Conservation (phyloP, 305 asterid species). For the Ilex paraguariensis region DNA sequence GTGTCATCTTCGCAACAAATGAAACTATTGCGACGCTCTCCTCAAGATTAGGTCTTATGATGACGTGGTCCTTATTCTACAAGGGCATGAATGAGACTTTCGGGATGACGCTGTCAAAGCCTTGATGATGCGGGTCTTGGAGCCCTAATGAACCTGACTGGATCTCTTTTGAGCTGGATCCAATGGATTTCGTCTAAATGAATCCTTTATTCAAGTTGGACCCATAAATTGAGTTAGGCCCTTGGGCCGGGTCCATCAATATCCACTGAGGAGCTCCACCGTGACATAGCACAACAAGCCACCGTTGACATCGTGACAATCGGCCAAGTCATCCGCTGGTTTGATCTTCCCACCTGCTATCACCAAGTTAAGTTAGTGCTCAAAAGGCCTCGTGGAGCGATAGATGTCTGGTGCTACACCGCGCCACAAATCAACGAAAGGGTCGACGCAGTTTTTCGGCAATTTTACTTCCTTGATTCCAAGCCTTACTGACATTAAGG, state of each 20-base stretch:
- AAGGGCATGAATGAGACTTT: slow-evolving; percentile 25
- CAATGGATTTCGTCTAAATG: too few relatives aligned
- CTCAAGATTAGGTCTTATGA: too few relatives aligned
- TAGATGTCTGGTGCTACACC: slow-evolving; percentile 18
- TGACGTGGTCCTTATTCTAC: too few relatives aligned
- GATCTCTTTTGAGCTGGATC: too few relatives aligned
- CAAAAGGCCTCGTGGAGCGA: slow-evolving; percentile 17
- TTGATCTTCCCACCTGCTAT: slow-evolving; percentile 14
- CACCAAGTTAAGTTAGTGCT: slow-evolving; percentile 14
- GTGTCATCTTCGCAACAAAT: too few relatives aligned
- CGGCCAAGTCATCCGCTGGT: slow-evolving; percentile 21
- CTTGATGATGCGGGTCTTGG: too few relatives aligned
- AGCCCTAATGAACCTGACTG: too few relatives aligned
- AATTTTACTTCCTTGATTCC: slow-evolving; percentile 3
- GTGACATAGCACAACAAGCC: slow-evolving; percentile 4
- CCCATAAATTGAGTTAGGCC: too few relatives aligned
- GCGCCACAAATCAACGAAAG: slow-evolving; percentile 9
- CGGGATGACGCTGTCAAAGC: slow-evolving; percentile 28
- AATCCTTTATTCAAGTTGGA: too few relatives aligned
- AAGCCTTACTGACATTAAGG: slow-evolving; percentile 10
- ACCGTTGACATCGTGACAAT: slow-evolving; percentile 9
- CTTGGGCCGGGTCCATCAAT: too few relatives aligned
- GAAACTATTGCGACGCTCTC: too few relatives aligned
- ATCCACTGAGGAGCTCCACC: slow-evolving; percentile 11
- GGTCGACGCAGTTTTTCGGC: slow-evolving; percentile 13